These are phyloP conservation scores for Austroboletus eburneus DNA, from an alignment of 768 basidiomycete genomes.

Conservation along the genomic window DNA sequence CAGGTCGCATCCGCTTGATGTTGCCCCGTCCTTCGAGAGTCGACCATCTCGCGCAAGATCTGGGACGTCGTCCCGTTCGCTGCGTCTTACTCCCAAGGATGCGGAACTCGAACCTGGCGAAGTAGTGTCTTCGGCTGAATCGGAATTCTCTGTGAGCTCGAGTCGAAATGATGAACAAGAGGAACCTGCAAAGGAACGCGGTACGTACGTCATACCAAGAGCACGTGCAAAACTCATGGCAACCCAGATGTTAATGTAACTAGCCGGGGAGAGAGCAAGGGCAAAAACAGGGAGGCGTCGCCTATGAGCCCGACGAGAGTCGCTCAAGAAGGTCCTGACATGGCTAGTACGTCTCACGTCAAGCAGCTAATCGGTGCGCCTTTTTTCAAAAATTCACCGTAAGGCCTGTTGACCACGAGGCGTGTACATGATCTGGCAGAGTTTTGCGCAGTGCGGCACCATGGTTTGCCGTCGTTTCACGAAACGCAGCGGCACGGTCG, in stretches of 20 bases:
- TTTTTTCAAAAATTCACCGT: neutral
- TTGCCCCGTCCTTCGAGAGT: neutral
- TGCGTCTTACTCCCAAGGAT: neutral
- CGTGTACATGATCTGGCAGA: slow-evolving; percentile 10
- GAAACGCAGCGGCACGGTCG: slow-evolving; percentile 17
- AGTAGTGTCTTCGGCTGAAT: slow-evolving; percentile 20
- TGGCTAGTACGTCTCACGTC: slow-evolving; percentile 10
- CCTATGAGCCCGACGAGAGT: neutral
- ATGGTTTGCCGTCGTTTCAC: slow-evolving; percentile 33
- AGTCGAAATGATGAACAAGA: slow-evolving; percentile 18
- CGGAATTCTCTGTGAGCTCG: slow-evolving; percentile 23
- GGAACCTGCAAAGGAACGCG: slow-evolving; percentile 1
- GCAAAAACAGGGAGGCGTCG: slow-evolving; percentile 7
- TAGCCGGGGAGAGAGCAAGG: slow-evolving; percentile 3
- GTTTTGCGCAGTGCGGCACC: slow-evolving; percentile 13
- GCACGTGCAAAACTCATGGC: neutral
- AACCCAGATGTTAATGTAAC: no score
- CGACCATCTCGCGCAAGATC: slow-evolving; percentile 4
- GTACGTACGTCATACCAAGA: slow-evolving; percentile 2
- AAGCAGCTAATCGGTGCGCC: slow-evolving; percentile 13
- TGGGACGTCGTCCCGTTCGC: neutral
- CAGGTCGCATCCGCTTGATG: neutral
- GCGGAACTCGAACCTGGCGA: slow-evolving; percentile 25
- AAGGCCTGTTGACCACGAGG: neutral
- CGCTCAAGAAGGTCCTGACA: neutral